Percentiles rank a stretch among this genome's conserved stretches.
Conservation (phyloP, 805 yeast species). For the Nakazawaea siamensis region DNA sequence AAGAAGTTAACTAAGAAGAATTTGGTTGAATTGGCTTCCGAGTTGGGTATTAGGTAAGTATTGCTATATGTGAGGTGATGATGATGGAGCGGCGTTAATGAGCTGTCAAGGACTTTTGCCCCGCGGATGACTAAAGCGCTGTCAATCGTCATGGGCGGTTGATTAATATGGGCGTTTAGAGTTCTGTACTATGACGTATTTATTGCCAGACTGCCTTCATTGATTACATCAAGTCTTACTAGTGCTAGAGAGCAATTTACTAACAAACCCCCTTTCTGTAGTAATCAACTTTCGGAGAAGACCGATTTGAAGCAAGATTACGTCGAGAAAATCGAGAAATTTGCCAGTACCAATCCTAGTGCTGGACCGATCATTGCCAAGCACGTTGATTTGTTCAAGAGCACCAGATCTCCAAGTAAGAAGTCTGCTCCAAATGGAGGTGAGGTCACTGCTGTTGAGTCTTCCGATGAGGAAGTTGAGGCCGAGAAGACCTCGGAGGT, state of each 20-base stretch:
- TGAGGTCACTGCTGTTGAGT: slow-evolving; percentile 1
- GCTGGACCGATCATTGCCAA: slow-evolving; percentile 3
- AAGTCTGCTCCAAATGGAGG: slow-evolving; percentile 2
- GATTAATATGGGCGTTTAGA: too few relatives aligned
- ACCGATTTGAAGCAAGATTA: slow-evolving; percentile 11
- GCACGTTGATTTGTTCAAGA: slow-evolving; percentile 5
- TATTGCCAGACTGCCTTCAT: too few relatives aligned
- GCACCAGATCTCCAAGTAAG: slow-evolving; percentile 7
- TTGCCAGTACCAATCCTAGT: slow-evolving; percentile 3
- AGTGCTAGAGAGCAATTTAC: neutral
- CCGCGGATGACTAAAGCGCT: too few relatives aligned
- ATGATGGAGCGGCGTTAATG: too few relatives aligned
- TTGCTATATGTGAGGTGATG: too few relatives aligned
- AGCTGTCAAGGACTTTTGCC: too few relatives aligned
- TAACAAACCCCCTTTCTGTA: neutral
- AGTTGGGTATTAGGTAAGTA: slow-evolving; percentile 11
- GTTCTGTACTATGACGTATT: too few relatives aligned
- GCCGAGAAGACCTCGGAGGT: slow-evolving; percentile 7
- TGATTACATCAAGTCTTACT: too few relatives aligned
- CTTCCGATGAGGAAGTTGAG: slow-evolving; percentile 7
- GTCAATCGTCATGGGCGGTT: too few relatives aligned
- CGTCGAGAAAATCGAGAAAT: slow-evolving; percentile 9
- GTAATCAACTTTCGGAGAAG: slow-evolving; percentile 10
- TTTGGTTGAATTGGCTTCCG: slow-evolving; percentile 10
- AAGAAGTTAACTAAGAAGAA: slow-evolving; percentile 10